These are phyloP conservation scores for Talaromyces sp. DNA, from an alignment of 2,329 filamentous ascomycete genomes.

Conservation along the genomic window DNA sequence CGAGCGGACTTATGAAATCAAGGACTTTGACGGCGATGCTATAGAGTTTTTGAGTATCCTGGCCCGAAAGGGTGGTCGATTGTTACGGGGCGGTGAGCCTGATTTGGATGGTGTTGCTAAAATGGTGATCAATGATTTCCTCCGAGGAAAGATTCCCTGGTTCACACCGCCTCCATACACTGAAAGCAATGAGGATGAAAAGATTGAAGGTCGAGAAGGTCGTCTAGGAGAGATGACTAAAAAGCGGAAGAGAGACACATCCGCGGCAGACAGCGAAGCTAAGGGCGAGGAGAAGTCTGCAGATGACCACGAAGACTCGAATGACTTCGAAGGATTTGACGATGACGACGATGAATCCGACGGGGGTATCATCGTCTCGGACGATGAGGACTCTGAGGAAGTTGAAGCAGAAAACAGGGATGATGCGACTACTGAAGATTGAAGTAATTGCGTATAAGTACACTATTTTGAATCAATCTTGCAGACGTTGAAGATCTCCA, in stretches of 20 bases:
- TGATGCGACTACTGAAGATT: background rate
- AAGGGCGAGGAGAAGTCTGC: constrained; percentile 35
- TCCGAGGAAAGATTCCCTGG: constrained; percentile 94
- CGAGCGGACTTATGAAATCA: constrained; percentile 84
- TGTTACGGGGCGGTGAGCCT: constrained; percentile 89
- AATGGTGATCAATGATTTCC: constrained; percentile 94
- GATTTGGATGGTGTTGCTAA: constrained; percentile 94
- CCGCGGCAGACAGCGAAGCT: constrained; percentile 38
- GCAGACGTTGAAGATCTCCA: constrained; percentile 29
- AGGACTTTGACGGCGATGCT: constrained; percentile 60
- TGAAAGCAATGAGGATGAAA: constrained; percentile 48
- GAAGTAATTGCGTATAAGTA: background rate
- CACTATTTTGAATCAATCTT: background rate
- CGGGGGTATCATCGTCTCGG: constrained; percentile 27
- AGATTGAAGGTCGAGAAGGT: constrained; percentile 69
- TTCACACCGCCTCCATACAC: constrained; percentile 73
- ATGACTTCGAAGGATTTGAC: constrained; percentile 16
- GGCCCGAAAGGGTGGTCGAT: constrained; percentile 77
- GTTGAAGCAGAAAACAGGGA: constrained; percentile 6
- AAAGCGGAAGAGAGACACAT: constrained; percentile 66
- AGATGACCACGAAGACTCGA: constrained; percentile 23
- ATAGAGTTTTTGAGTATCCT: constrained; percentile 82
- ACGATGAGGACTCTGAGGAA: constrained; percentile 21
- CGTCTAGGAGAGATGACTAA: constrained; percentile 77
- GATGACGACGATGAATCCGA: constrained; percentile 39